Percentiles rank a stretch among this genome's conserved stretches.
Conservation (phyloP, 176 grass and related monocot species). For the Puya raimondii region DNA sequence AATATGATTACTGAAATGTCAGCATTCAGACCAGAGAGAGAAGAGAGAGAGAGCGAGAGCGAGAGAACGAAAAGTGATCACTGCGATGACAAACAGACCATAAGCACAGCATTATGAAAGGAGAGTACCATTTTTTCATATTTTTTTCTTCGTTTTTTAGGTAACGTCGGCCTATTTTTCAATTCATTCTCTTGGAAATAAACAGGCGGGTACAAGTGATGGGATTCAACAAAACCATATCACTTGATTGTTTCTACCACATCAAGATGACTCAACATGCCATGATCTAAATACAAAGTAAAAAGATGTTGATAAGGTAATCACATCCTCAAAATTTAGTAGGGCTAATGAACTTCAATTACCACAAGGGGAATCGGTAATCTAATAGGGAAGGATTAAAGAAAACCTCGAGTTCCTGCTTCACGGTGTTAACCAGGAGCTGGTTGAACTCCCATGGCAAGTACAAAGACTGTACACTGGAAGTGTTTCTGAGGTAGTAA, state of each 20-base stretch:
- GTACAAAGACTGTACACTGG: slow-evolving; percentile 44
- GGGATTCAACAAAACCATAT: background rate
- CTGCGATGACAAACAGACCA: background rate
- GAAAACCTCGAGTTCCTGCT: slow-evolving; percentile 52
- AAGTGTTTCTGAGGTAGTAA: slow-evolving; percentile 60
- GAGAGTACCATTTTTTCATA: no score
- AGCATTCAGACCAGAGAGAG: no score
- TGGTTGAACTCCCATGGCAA: slow-evolving; percentile 76
- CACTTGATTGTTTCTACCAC: background rate
- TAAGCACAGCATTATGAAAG: background rate
- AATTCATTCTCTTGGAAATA: no score
- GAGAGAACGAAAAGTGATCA: background rate
- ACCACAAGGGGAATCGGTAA: background rate
- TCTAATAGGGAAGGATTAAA: background rate
- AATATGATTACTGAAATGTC: no score
- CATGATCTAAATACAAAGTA: background rate
- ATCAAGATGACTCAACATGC: background rate
- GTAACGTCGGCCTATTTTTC: no score
- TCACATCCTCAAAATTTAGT: no score
- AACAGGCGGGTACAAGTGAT: no score
- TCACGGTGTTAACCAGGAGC: slow-evolving; percentile 50
- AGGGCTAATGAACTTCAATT: background rate
- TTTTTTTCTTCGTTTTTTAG: no score
- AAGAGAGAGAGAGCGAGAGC: no score
- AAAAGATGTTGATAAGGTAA: no score